These are phyloP conservation scores for Lotmaria passim DNA, from an alignment of 208 protist genomes.

Conservation along the genomic window DNA sequence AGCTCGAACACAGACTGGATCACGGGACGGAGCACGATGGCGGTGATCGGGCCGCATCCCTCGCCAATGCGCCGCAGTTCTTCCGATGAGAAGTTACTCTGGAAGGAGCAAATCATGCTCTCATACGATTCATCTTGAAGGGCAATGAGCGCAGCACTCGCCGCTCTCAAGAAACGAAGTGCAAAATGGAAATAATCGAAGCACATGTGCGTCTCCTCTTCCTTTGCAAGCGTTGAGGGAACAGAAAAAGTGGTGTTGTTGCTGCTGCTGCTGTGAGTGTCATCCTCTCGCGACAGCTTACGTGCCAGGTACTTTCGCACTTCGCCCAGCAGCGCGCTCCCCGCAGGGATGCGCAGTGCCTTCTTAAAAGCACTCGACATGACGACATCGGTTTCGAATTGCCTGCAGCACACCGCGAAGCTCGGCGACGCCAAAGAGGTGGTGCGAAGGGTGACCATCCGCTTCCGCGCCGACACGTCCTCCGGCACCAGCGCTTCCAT, in stretches of 20 bases:
- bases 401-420: background rate
- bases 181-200: conserved; percentile 5
- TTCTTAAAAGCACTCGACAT: background rate
- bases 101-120: background rate
- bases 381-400: background rate
- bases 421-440: background rate
- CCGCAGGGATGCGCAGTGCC: background rate
- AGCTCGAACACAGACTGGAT: conserved; percentile 1
- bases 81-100: background rate
- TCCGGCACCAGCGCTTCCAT: conserved; percentile 10
- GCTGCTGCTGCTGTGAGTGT: background rate
- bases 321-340: background rate
- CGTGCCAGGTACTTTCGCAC: background rate
- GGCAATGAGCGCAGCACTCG: conserved; percentile 1
- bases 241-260: no score
- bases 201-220: conserved; percentile 13
- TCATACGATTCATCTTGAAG: conserved; percentile 11
- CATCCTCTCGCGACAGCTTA: background rate
- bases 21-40: conserved; percentile 13
- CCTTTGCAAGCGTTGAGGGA: background rate
- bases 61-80: background rate
- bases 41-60: conserved; percentile 6
- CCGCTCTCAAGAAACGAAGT: background rate
- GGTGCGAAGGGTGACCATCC: background rate
- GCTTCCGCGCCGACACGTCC: background rate